These are phyloP conservation scores for Tilletia indica DNA, from an alignment of 1,284 basidiomycete species.

Conservation along the genomic window DNA sequence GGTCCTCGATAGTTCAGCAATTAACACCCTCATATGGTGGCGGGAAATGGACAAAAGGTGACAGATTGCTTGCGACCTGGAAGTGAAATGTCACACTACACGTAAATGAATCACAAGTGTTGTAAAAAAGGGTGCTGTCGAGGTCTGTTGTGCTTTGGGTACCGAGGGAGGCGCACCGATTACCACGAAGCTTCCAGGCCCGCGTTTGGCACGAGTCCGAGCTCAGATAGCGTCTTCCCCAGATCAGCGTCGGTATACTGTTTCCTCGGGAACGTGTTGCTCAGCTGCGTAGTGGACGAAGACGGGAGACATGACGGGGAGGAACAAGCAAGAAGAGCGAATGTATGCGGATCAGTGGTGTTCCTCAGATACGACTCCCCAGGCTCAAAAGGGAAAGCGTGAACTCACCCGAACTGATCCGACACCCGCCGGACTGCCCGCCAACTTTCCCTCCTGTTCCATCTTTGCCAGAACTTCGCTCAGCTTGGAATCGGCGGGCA, in stretches of 20 bases:
- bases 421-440: constrained; percentile 20
- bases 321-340: not conserved
- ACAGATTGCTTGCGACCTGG: no score
- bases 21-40: no score
- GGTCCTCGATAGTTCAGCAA: no score
- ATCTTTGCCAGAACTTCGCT: constrained; percentile 38
- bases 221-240: constrained; percentile 44
- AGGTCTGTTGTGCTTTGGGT: no score
- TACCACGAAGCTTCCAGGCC: constrained; percentile 41
- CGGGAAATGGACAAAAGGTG: no score
- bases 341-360: no score
- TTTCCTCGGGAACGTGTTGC: constrained; percentile 51
- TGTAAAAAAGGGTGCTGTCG: no score
- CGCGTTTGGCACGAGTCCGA: constrained; percentile 52
- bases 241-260: constrained; percentile 42
- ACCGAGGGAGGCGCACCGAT: not conserved
- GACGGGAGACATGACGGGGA: not conserved
- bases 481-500: constrained; percentile 44
- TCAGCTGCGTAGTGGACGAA: constrained; percentile 35
- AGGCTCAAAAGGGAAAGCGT: not conserved
- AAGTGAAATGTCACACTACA: no score
- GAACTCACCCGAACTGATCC: not conserved
- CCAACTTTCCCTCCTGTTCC: constrained; percentile 38
- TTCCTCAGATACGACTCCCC: no score
- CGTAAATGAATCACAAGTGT: no score